phyloP scores from a whole-genome alignment of 352 stramenopile species.

The Achlya hypogyna region DNA sequence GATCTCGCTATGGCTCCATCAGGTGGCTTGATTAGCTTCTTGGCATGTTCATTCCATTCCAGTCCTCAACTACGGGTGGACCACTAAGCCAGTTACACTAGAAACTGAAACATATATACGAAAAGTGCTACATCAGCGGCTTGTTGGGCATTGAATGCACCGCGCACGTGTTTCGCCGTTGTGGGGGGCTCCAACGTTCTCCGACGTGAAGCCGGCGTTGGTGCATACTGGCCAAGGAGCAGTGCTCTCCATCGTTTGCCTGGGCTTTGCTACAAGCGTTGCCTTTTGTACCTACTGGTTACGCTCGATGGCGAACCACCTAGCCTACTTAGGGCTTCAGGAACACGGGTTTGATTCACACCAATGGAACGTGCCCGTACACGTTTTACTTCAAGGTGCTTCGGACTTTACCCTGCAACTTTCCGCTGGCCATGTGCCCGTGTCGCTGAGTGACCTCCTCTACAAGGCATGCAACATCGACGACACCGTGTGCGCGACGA shows the following conservation, averaged over 20 bases:
- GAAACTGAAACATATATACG: too few relatives aligned
- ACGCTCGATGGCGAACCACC: constrained; percentile 15
- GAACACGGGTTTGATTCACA: constrained; percentile 16
- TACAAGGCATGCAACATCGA: background rate
- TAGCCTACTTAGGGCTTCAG: constrained; percentile 19
- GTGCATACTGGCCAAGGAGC: constrained; percentile 3
- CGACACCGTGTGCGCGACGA: background rate
- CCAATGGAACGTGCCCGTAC: constrained; percentile 19
- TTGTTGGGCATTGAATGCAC: background rate
- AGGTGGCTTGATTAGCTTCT: too few relatives aligned
- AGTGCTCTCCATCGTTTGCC: constrained; percentile 15
- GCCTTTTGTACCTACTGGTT: constrained; percentile 19
- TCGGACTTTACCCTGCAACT: background rate
- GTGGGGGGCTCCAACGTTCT: background rate
- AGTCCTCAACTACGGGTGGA: too few relatives aligned
- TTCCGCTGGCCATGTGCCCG: background rate
- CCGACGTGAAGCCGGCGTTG: background rate
- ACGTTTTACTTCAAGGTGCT: constrained; percentile 20
- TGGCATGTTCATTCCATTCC: too few relatives aligned
- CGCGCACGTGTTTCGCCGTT: background rate
- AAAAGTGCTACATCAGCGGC: too few relatives aligned
- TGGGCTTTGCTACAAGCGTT: constrained; percentile 18
- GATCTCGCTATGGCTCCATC: too few relatives aligned
- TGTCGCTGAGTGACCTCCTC: background rate
- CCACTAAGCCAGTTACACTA: too few relatives aligned